A percentile compares a stretch with the other conserved stretches of the same genome.
phyloP scores from a whole-genome alignment of 192 early-diverging fungal species.

The Anaeromyces robustus region DNA sequence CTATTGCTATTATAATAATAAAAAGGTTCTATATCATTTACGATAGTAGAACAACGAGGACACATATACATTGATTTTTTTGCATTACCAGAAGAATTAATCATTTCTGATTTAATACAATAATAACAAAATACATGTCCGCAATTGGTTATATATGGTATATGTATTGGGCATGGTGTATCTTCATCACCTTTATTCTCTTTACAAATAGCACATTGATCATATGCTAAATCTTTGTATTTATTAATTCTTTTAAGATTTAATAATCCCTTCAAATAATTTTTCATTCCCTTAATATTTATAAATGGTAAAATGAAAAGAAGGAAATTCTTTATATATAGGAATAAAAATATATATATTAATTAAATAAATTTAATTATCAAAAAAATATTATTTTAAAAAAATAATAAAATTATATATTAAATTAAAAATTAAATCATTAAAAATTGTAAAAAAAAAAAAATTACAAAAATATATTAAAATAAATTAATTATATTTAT shows the following conservation, averaged over 20 bases:
- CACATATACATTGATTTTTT: background rate
- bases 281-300: background rate
- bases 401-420: too few relatives aligned
- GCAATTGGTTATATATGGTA: constrained; percentile 67
- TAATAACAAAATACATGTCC: constrained; percentile 83
- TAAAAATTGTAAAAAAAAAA: too few relatives aligned
- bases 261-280: background rate
- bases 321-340: constrained; percentile 10
- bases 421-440: too few relatives aligned
- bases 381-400: too few relatives aligned
- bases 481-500: too few relatives aligned
- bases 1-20: background rate
- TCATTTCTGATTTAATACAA: constrained; percentile 53
- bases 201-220: constrained; percentile 65
- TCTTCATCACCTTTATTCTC: constrained; percentile 17
- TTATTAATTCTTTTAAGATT: constrained; percentile 11
- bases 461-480: too few relatives aligned
- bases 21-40: background rate
- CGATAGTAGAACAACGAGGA: background rate
- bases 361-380: too few relatives aligned
- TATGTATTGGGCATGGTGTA: constrained; percentile 25
- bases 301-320: background rate
- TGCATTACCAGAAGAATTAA: background rate
- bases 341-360: too few relatives aligned
- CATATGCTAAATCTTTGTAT: constrained; percentile 33